Conservation (phyloP, 495 filamentous ascomycete genomes). For the Aspergillus leporis region DNA sequence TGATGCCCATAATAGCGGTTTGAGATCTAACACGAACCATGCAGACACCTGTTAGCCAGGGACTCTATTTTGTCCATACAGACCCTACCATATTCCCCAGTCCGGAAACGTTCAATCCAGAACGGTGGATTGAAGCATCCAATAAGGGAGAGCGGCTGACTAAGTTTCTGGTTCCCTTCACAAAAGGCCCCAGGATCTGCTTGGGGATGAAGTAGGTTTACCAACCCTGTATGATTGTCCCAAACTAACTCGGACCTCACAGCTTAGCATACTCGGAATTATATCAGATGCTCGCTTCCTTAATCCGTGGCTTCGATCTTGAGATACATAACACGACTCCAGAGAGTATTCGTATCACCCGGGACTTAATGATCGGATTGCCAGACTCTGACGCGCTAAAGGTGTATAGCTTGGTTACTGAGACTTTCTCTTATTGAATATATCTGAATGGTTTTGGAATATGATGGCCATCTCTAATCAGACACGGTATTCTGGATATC, state of each 20-base stretch:
- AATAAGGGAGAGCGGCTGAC: slow-evolving; percentile 21
- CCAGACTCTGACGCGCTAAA: neutral
- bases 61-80: slow-evolving; percentile 38
- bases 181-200: slow-evolving; percentile 27
- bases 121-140: slow-evolving; percentile 39
- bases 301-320: slow-evolving; percentile 26
- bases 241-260: neutral
- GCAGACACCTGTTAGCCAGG: slow-evolving; percentile 43
- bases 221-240: no score
- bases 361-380: slow-evolving; percentile 15
- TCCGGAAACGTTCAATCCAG: slow-evolving; percentile 40
- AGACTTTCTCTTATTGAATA: neutral
- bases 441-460: no score
- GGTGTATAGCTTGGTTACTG: neutral
- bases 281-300: slow-evolving; percentile 17
- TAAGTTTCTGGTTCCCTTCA: slow-evolving; percentile 29
- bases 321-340: slow-evolving; percentile 27
- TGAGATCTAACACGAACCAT: slow-evolving; percentile 12
- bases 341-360: slow-evolving; percentile 16
- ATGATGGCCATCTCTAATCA: no score
- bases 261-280: slow-evolving; percentile 29
- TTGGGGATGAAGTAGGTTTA: slow-evolving; percentile 32
- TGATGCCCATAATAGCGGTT: slow-evolving; percentile 3
- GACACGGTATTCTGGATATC: no score
- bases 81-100: slow-evolving; percentile 42